Percentiles rank a stretch among this genome's conserved stretches.
phyloP scores from a whole-genome alignment of 2,329 filamentous ascomycete species.

The Gremmenia infestans region DNA sequence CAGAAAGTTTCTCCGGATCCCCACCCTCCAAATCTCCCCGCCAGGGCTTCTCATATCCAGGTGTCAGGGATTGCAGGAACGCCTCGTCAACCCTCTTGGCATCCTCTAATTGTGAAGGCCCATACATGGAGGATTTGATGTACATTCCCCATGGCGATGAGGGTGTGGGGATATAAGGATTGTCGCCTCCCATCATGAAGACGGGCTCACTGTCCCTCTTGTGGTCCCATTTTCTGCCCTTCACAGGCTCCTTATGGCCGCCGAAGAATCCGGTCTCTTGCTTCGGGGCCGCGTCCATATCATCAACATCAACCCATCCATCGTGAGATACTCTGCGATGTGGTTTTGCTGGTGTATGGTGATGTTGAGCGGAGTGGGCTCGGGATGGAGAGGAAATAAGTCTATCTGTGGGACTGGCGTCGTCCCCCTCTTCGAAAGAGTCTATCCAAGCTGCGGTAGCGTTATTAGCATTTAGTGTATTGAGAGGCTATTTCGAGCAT shows the following conservation, averaged over 20 bases:
- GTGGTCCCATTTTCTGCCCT: constrained; percentile 33
- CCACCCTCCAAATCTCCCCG: constrained; percentile 27
- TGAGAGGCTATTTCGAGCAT: constrained; percentile 6
- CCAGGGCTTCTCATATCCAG: constrained; percentile 33
- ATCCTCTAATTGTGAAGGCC: constrained; percentile 23
- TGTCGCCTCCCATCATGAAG: constrained; percentile 25
- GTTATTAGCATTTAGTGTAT: constrained; percentile 10
- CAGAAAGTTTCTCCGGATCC: constrained; percentile 25
- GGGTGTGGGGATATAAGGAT: constrained; percentile 7
- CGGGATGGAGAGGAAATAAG: constrained; percentile 23
- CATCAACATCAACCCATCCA: constrained; percentile 27
- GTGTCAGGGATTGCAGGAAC: constrained; percentile 27
- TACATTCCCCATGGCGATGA: constrained; percentile 28
- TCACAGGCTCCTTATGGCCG: constrained; percentile 29
- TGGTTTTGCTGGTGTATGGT: constrained; percentile 17
- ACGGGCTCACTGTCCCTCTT: constrained; percentile 31
- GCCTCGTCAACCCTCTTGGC: constrained; percentile 24
- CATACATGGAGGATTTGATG: constrained; percentile 31
- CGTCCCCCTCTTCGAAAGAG: constrained; percentile 28
- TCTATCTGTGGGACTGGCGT: constrained; percentile 15
- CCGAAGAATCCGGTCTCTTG: constrained; percentile 30
- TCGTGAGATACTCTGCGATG: constrained; percentile 27
- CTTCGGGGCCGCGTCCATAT: constrained; percentile 20
- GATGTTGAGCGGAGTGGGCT: constrained; percentile 28
- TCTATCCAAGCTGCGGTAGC: constrained; percentile 30